Base-by-base conservation (phyloP, 805 yeast genomes). In the Metschnikowia anglica region DNA sequence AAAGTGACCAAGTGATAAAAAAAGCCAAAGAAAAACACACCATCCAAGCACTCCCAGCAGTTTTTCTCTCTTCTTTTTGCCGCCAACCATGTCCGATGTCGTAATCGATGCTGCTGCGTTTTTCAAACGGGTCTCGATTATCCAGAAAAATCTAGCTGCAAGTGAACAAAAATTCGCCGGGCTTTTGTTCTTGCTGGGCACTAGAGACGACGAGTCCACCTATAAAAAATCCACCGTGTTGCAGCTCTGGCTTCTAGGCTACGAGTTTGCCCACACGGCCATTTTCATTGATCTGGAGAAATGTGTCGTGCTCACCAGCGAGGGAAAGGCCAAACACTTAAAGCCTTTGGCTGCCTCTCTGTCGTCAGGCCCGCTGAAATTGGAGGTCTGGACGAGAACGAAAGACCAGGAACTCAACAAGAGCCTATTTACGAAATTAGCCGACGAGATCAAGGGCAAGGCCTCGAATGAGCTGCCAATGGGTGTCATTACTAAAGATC, bases 261-360 rank as follows among this genome's bases (percentile, higher is more conserved):
- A 90, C 61, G 98, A 93, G 61, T 91, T 91, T 59, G 95, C 96
- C n/a, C 93, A 93, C 38, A 89, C 97, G 1, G 81, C 81, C 23
- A 65, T 91, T 40, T 79, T 75, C 38, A 66, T 90, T 44, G 76
- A 85, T 3, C 73, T 75, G 41, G 77, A 76, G 28, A 80, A 79
- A 51, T 69, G 80, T 28, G 63, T 80, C 3, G 69, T 91, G 41
- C 73, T 90, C 44, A 90, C 97, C 0, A 82, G 91, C 23, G 83
- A 81, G 37, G 88, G 88, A 5, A 91, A 91, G 65, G 88, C 95
- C 31, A 87, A 83, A 61, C 84, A 89, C 67, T 68, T 91, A 52
- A 76, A 74, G 32, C 76, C 79, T 5, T 72, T 88, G 55, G 70
- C 74, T 25, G 57, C 72, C 9, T 61, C 61, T 33, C 67, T 70